Conservation (phyloP, 108 stramenopile species). For the Cylindrotheca fusiformis region DNA sequence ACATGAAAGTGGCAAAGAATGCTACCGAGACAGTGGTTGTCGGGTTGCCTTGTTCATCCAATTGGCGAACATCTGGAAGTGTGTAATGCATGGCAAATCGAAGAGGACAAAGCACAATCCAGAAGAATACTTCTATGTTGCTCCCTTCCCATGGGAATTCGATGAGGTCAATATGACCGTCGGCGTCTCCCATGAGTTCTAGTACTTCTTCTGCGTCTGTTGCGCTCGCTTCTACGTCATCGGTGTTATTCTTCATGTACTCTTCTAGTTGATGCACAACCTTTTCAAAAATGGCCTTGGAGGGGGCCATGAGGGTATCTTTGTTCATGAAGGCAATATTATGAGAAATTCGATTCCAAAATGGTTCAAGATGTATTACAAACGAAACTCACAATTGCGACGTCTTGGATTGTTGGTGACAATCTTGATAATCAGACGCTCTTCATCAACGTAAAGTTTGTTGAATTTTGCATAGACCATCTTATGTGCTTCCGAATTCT, state of each 20-base stretch:
- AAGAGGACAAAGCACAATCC: conserved; percentile 50
- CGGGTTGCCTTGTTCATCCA: conserved; percentile 50
- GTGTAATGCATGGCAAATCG: conserved; percentile 66
- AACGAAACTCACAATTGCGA: conserved; percentile 26
- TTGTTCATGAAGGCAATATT: too few relatives aligned
- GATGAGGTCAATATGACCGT: conserved; percentile 43
- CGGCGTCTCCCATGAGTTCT: conserved; percentile 36
- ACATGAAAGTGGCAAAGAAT: conserved; percentile 39
- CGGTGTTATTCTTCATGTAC: conserved; percentile 27
- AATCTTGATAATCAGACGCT: conserved; percentile 55
- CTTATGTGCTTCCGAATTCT: conserved; percentile 34
- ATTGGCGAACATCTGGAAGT: conserved; percentile 61
- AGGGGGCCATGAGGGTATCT: conserved; percentile 56
- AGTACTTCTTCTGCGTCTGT: conserved; percentile 5
- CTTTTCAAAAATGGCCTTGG: conserved; percentile 41
- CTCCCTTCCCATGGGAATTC: conserved; percentile 41
- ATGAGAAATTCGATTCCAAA: too few relatives aligned
- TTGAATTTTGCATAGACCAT: conserved; percentile 56
- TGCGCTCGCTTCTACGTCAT: conserved; percentile 1
- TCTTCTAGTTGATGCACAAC: conserved; percentile 48
- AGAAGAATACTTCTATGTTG: conserved; percentile 36
- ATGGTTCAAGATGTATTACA: too few relatives aligned
- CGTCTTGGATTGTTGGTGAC: conserved; percentile 38
- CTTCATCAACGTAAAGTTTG: conserved; percentile 53
- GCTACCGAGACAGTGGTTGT: conserved; percentile 34